Evolutionary conservation across 139 green algal species (phyloP).

Genomic region (Trebouxia sp.): DNA sequence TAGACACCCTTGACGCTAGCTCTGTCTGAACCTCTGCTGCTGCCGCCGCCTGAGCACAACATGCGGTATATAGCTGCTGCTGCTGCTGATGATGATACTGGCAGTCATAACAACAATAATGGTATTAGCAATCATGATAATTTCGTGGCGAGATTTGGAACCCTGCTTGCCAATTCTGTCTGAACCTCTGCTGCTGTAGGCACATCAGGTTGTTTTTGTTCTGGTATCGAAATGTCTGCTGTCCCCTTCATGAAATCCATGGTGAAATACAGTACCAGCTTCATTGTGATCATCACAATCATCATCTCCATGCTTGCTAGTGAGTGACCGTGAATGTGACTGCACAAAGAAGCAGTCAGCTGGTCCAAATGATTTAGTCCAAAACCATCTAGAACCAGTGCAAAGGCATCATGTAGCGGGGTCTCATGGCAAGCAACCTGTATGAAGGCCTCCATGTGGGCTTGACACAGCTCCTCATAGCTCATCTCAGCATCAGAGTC

Average conservation of each 20-base stretch:
- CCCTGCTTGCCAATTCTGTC: neutral
- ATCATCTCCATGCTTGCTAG: too few relatives aligned
- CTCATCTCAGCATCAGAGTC: constrained; percentile 10
- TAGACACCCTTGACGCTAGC: constrained; percentile 42
- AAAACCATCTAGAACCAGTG: too few relatives aligned
- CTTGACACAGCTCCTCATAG: constrained; percentile 50
- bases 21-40: constrained; percentile 47
- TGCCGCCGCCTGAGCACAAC: constrained; percentile 33
- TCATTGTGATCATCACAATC: too few relatives aligned
- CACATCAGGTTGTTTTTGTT: neutral
- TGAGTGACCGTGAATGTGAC: too few relatives aligned
- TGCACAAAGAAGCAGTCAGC: too few relatives aligned
- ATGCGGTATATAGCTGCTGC: neutral
- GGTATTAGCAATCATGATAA: neutral
- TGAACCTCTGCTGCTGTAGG: neutral
- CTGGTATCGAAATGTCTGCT: neutral
- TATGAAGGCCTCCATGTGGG: constrained; percentile 46
- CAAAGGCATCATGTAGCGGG: too few relatives aligned
- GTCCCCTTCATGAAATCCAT: too few relatives aligned
- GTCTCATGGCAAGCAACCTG: neutral
- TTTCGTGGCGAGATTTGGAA: neutral
- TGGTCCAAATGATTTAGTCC: too few relatives aligned
- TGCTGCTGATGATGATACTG: neutral
- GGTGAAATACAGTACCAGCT: too few relatives aligned
- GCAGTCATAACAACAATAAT: neutral